Conservation (phyloP, 257 asterid species). For the Capsicum rhomboideum region DNA sequence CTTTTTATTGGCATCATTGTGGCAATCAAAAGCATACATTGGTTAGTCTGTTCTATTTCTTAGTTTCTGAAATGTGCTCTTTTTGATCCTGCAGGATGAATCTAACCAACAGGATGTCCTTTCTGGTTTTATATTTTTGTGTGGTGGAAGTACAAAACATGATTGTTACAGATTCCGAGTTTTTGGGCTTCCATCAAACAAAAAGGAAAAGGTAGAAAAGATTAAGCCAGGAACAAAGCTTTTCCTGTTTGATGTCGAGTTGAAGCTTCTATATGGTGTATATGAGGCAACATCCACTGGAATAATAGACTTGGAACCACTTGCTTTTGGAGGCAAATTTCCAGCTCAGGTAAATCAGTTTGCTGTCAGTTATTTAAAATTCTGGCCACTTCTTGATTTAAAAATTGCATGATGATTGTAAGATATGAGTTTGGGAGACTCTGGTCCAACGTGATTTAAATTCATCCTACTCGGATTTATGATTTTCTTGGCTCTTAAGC, state of each 20-base stretch:
- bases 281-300: constrained; percentile 69
- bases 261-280: constrained; percentile 64
- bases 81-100: neutral
- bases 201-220: constrained; percentile 34
- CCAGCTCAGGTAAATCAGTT: constrained; percentile 64
- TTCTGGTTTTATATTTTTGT: constrained; percentile 67
- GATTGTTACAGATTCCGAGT: constrained; percentile 68
- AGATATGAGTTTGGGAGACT: neutral
- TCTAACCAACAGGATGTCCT: neutral
- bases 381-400: neutral
- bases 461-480: neutral
- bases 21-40: neutral
- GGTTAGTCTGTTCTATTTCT: neutral
- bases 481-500: neutral
- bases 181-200: constrained; percentile 60
- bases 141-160: constrained; percentile 48
- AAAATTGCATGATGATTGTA: neutral
- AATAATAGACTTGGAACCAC: constrained; percentile 55
- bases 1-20: neutral
- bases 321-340: constrained; percentile 62
- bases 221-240: constrained; percentile 63
- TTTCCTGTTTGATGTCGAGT: constrained; percentile 57
- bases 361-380: neutral
- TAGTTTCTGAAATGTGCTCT: neutral
- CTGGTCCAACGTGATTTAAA: neutral